Base-by-base conservation (phyloP, 2,329 filamentous ascomycete genomes). In the Helminthosporium solani region DNA sequence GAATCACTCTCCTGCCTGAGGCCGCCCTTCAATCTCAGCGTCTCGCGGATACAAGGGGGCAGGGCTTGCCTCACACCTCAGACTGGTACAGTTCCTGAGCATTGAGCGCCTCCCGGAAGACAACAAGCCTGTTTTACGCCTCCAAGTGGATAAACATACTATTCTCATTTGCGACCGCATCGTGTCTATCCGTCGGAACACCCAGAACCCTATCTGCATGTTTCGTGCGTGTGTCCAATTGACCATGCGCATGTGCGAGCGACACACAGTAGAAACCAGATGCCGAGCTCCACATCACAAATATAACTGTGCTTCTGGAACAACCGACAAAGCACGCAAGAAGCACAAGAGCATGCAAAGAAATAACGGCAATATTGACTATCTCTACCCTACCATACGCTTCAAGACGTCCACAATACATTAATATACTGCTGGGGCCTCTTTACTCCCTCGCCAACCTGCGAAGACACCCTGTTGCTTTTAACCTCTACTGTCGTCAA, bases 401-500 rank as follows among this genome's bases (percentile, higher is more conserved):
- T 49, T 42, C 35, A 43, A 45, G 44, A 25, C 37, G 28, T 47
- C 49, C 46, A 52, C 47, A 56, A 61, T 50, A 62, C 58, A 65
- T 64, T 64, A 65, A 55, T 57, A 60, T 60, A 58, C 56, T 52
- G 44, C 46, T 58, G 49, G n/a, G 20, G n/a, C 35, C 54, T 28
- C 28, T 18, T 15, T 18, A 15, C 27, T 44, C 15, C 41, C 30
- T 47, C 25, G 47, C 56, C 53, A 50, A 58, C 43, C 47, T 62
- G 47, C 52, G 58, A 52, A 53, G 30, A 58, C 54, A 58, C 61
- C 55, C 61, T 53, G 53, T 49, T 46, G 50, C 57, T 57, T 54
- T 56, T 59, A 45, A 47, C 44, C 44, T 45, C 42, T 48, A 46
- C 54, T 47, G 56, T 59, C 49, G 61, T 60, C 50, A 60, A 61